phyloP scores from a whole-genome alignment of 257 asterid species.

The Solanum chiquidenum region DNA sequence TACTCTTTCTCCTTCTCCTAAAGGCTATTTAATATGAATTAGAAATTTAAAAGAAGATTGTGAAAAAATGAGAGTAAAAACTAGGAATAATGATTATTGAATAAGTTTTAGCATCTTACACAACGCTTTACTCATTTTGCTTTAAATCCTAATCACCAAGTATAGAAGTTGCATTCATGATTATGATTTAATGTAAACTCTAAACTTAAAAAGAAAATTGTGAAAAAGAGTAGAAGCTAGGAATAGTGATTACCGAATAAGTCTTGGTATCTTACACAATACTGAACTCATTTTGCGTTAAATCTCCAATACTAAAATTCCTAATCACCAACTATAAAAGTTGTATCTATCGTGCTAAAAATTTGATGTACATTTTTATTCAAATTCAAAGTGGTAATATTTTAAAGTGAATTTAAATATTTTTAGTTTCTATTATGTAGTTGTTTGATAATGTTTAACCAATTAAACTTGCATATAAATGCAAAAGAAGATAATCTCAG shows the following conservation, averaged over 20 bases:
- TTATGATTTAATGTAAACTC: too few species aligned
- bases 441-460: background rate
- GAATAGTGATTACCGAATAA: background rate
- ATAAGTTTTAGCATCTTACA: background rate
- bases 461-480: too few species aligned
- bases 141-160: background rate
- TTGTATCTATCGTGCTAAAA: background rate
- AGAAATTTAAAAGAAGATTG: background rate
- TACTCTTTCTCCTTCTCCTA: too few species aligned
- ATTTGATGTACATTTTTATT: background rate
- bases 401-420: background rate
- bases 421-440: background rate
- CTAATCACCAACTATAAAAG: background rate
- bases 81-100: background rate
- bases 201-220: background rate
- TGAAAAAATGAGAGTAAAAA: background rate
- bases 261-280: background rate
- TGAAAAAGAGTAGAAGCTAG: background rate
- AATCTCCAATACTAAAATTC: background rate
- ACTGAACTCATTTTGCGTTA: background rate
- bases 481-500: background rate
- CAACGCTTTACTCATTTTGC: background rate
- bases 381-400: too few species aligned
- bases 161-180: background rate
- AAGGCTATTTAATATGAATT: background rate